Base-by-base conservation (phyloP, 225 moss, liverwort and hornwort genomes). In the Pseudoscleropodium purum region DNA sequence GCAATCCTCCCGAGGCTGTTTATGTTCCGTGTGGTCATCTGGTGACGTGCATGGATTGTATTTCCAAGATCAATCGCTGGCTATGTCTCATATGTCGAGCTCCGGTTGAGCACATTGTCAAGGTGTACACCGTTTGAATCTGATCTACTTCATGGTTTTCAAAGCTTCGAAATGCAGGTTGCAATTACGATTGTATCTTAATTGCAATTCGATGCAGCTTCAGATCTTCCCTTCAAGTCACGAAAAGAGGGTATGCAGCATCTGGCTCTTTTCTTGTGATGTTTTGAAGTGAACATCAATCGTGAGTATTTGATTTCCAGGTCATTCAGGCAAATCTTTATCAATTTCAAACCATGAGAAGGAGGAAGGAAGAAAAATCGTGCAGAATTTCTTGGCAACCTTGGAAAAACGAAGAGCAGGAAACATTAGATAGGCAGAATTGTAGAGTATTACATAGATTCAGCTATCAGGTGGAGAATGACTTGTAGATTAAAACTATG, bases 1-100 rank as follows among this genome's bases (percentile, higher is more conserved):
- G 54, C 24, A 70, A 29, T 30, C 72, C 56, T 84, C 87, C 37
- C 0, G 41, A 87, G 34, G 87, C 33, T 45, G 90, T 80, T 36
- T 84, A 63, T 57, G 73, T 84, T 63, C 88, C 85, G 15, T 91
- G 88, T 26, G 88, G 88, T 14, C 91, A 91, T 63, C 30, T 88
- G 18, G 79, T 88, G 88, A 43, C 72, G 10, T 87, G 84, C 34
- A 80, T 57, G 79, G 61, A 54, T 20, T 90, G 90, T 36, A 43
- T 36, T 27, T 59, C 78, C 9, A 87, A 51, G 30, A 87, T 68
- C n/a, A 76, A 39, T 31, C 7, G 47, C 1, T 65, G 64, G 17
- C 7, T n/a, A 15, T 84, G 88, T n/a, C 80, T 80, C 47, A 74
- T 85, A 45, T 88, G 88, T 47, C 19, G 57, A 85, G 15, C 64